These are phyloP conservation scores for Hyaloperonospora brassicae DNA, from an alignment of 352 stramenopile genomes.

Conservation along the genomic window DNA sequence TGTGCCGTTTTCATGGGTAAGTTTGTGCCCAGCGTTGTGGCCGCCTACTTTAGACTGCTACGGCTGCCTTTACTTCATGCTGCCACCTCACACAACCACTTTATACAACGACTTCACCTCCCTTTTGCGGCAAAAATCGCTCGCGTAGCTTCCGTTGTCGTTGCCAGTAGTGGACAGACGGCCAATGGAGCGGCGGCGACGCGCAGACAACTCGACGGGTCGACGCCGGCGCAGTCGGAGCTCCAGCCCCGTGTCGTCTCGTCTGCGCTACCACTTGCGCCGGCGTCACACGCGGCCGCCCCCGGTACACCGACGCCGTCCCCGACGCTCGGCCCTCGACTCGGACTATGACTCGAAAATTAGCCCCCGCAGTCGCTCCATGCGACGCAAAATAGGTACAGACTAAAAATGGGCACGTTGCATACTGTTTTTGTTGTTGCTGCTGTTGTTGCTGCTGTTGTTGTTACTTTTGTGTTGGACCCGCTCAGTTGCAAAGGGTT, in stretches of 20 bases:
- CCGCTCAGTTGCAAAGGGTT: too few species aligned
- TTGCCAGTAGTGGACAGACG: slow-evolving; percentile 3
- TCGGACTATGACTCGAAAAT: slow-evolving; percentile 11
- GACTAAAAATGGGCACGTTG: background rate
- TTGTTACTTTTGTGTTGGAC: background rate
- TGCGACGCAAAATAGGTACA: slow-evolving; percentile 22
- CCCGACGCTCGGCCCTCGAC: slow-evolving; percentile 12
- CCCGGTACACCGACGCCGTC: slow-evolving; percentile 13
- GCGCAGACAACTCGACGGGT: slow-evolving; percentile 8
- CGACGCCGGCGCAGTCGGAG: slow-evolving; percentile 24
- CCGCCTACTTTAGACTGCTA: background rate
- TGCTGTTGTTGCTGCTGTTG: background rate
- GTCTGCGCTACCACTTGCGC: slow-evolving; percentile 25
- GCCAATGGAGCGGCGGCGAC: slow-evolving; percentile 28
- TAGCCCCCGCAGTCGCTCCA: slow-evolving; percentile 17
- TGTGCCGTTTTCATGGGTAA: too few species aligned
- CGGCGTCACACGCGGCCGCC: slow-evolving; percentile 14
- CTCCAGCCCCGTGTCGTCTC: slow-evolving; percentile 33
- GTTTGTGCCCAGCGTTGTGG: too few species aligned
- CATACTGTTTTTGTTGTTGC: background rate
- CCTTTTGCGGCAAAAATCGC: slow-evolving; percentile 15
- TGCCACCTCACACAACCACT: background rate
- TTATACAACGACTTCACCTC: slow-evolving; percentile 2
- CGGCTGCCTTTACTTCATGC: background rate
- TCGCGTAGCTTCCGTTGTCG: slow-evolving; percentile 5